These are phyloP conservation scores for Xylaria sp. DNA, from an alignment of 2,329 filamentous ascomycete genomes.

Conservation along the genomic window DNA sequence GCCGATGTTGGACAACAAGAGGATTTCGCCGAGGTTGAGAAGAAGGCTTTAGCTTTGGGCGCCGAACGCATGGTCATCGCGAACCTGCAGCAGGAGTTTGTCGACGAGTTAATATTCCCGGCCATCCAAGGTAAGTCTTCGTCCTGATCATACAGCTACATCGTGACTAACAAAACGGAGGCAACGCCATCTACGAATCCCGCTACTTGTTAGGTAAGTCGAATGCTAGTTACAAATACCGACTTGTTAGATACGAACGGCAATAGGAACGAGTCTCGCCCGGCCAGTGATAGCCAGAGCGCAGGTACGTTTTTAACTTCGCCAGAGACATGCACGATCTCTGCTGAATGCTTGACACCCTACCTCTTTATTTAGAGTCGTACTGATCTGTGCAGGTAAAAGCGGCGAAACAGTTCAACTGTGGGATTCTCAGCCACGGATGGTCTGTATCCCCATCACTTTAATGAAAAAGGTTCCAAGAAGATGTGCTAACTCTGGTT, in stretches of 20 bases:
- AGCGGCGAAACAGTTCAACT: conserved; percentile 46
- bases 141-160: conserved; percentile 37
- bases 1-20: conserved; percentile 79
- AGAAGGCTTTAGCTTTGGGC: conserved; percentile 70
- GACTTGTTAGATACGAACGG: conserved; percentile 4
- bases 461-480: too few species aligned
- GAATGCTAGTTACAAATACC: conserved; percentile 68
- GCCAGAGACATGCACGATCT: too few species aligned
- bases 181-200: background rate
- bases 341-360: conserved; percentile 65
- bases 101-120: conserved; percentile 80
- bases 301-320: too few species aligned
- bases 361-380: too few species aligned
- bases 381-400: background rate
- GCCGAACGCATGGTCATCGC: conserved; percentile 63
- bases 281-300: background rate
- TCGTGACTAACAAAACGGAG: background rate
- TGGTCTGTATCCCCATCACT: conserved; percentile 1
- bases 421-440: conserved; percentile 45
- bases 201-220: background rate
- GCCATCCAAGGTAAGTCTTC: conserved; percentile 66
- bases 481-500: too few species aligned
- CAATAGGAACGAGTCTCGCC: too few species aligned
- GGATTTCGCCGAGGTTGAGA: conserved; percentile 74
- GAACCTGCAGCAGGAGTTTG: conserved; percentile 75